These are phyloP conservation scores for Grammothele lineata DNA, from an alignment of 768 basidiomycete genomes.

Conservation along the genomic window DNA sequence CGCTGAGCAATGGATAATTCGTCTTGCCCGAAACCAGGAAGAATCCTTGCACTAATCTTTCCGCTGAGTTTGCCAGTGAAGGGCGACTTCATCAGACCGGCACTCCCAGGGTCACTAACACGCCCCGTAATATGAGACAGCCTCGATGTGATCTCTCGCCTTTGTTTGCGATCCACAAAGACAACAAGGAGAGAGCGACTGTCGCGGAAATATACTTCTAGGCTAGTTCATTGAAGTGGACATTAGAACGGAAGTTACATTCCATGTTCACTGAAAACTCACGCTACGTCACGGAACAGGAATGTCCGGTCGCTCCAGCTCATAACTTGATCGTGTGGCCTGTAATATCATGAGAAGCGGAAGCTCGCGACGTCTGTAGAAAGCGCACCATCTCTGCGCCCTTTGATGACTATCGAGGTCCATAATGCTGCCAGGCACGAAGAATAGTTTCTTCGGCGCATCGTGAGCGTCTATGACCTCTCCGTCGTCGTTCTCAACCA, in stretches of 20 bases:
- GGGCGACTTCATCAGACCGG: constrained; percentile 51
- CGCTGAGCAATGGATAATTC: constrained; percentile 69
- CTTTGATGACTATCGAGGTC: constrained; percentile 77
- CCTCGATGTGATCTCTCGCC: constrained; percentile 54
- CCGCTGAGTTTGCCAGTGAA: constrained; percentile 44
- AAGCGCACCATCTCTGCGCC: constrained; percentile 74
- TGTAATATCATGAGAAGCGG: constrained; percentile 24
- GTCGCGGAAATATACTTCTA: constrained; percentile 93
- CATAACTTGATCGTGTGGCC: constrained; percentile 76
- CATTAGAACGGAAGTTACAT: too few species aligned
- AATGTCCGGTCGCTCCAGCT: constrained; percentile 79
- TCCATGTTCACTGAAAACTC: constrained; percentile 26
- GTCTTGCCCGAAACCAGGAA: constrained; percentile 49
- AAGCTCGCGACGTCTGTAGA: not conserved
- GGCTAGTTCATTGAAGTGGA: constrained; percentile 35
- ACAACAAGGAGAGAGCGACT: constrained; percentile 83
- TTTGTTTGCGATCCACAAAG: constrained; percentile 65
- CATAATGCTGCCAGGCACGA: constrained; percentile 79
- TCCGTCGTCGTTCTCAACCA: constrained; percentile 82
- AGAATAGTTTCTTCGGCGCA: constrained; percentile 76
- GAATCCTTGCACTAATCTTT: constrained; percentile 37
- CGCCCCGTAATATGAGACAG: constrained; percentile 44
- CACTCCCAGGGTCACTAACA: constrained; percentile 32
- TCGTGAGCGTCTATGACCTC: constrained; percentile 87
- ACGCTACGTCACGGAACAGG: constrained; percentile 91